phyloP scores from a whole-genome alignment of 164 flowering plant genomes.

The Piper longum region DNA sequence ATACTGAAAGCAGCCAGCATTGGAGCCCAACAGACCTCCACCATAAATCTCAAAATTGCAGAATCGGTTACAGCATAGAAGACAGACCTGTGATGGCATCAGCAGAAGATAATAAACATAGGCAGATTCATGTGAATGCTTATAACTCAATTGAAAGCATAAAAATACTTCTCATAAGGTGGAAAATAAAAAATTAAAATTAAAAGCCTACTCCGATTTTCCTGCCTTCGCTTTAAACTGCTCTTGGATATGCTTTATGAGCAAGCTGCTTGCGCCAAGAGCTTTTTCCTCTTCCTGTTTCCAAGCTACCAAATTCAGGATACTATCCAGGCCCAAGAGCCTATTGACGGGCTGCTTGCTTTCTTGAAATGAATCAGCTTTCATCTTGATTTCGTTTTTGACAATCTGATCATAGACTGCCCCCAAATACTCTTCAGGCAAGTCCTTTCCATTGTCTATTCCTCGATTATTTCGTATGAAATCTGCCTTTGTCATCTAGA shows the following conservation, averaged over 20 bases:
- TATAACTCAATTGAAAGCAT: neutral
- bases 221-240: constrained; percentile 83
- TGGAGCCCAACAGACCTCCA: constrained; percentile 98
- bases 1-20: constrained; percentile 98
- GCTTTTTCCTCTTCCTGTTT: constrained; percentile 92
- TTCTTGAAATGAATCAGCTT: constrained; percentile 60
- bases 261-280: constrained; percentile 79
- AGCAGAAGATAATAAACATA: neutral
- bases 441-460: constrained; percentile 94
- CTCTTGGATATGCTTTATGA: constrained; percentile 87
- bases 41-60: constrained; percentile 87
- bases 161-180: neutral
- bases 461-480: constrained; percentile 95
- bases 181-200: neutral
- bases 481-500: constrained; percentile 95
- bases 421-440: constrained; percentile 86
- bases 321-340: constrained; percentile 84
- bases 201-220: constrained; percentile 74
- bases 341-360: constrained; percentile 86
- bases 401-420: constrained; percentile 86
- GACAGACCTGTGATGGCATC: constrained; percentile 45
- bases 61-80: constrained; percentile 73
- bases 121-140: neutral
- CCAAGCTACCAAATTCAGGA: constrained; percentile 76
- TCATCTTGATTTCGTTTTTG: constrained; percentile 95